phyloP scores from a whole-genome alignment of 2,329 filamentous ascomycete species.

The Xylaria sp. region DNA sequence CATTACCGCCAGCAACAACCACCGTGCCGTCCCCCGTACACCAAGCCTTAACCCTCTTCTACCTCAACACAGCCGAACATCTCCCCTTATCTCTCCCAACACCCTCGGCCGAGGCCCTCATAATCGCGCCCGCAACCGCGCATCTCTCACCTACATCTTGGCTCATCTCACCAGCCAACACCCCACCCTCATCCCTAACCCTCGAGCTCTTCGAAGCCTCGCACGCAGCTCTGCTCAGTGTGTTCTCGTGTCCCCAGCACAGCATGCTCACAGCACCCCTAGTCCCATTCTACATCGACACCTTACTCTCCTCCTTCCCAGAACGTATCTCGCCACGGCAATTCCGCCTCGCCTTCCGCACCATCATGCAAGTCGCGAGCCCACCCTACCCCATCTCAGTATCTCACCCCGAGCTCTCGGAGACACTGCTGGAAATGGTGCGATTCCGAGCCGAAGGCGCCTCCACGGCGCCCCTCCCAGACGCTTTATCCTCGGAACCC shows the following conservation, averaged over 20 bases:
- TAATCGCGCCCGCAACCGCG: constrained; percentile 77
- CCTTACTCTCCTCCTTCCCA: constrained; percentile 83
- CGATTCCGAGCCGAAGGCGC: constrained; percentile 69
- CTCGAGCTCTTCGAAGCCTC: constrained; percentile 83
- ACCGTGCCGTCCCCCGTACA: constrained; percentile 73
- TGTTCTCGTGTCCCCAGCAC: constrained; percentile 83
- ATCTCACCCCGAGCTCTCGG: constrained; percentile 79
- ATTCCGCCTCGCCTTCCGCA: constrained; percentile 89
- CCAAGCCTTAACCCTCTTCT: constrained; percentile 83
- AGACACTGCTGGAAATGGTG: constrained; percentile 82
- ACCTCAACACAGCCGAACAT: constrained; percentile 87
- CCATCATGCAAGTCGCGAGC: constrained; percentile 81
- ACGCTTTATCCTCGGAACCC: neutral
- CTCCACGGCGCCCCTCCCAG: constrained; percentile 52
- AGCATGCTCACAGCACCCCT: constrained; percentile 75
- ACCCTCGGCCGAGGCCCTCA: constrained; percentile 73
- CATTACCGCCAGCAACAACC: constrained; percentile 61
- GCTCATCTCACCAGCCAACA: constrained; percentile 45
- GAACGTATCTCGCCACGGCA: constrained; percentile 81
- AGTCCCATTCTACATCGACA: constrained; percentile 84
- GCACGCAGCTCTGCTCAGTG: constrained; percentile 82
- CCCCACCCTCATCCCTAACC: constrained; percentile 57
- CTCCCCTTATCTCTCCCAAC: constrained; percentile 77
- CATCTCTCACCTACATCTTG: constrained; percentile 67
- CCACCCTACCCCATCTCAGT: constrained; percentile 81